A percentile compares a stretch with the other conserved stretches of the same genome.
Evolutionary conservation across 345 rosid species (phyloP).

Genomic region (Moringa oleifera): DNA sequence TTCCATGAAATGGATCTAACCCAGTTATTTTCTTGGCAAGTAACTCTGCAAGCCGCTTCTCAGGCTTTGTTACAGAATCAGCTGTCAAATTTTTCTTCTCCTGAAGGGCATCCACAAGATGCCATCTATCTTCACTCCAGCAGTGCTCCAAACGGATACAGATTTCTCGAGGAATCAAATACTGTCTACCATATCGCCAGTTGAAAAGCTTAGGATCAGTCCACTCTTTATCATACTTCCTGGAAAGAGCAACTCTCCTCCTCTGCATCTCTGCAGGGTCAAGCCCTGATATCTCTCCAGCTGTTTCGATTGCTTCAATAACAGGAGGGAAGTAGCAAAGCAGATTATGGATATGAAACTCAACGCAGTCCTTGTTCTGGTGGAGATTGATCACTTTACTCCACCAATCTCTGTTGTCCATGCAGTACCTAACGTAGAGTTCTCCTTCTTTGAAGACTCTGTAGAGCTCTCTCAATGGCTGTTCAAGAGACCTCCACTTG

Average conservation of each 20-base stretch:
- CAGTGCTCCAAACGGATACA: constrained; percentile 50
- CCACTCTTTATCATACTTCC: constrained; percentile 73
- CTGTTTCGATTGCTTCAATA: constrained; percentile 78
- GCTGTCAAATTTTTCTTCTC: constrained; percentile 43
- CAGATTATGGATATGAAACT: constrained; percentile 78
- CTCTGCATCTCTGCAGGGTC: constrained; percentile 80
- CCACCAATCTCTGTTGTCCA: constrained; percentile 84
- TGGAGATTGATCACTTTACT: constrained; percentile 61
- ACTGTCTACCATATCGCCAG: constrained; percentile 77
- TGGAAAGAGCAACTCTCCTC: constrained; percentile 49
- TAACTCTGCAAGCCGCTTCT: constrained; percentile 55
- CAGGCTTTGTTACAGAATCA: constrained; percentile 40
- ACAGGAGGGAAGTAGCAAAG: constrained; percentile 59
- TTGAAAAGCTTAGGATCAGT: constrained; percentile 73
- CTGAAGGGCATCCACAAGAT: constrained; percentile 52
- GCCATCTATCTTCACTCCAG: constrained; percentile 77
- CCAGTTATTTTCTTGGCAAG: constrained; percentile 55
- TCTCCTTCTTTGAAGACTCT: constrained; percentile 89
- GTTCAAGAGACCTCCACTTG: constrained; percentile 90
- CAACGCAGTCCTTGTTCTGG: constrained; percentile 77
- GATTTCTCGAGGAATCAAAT: constrained; percentile 50
- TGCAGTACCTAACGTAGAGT: constrained; percentile 56
- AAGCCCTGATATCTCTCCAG: constrained; percentile 78
- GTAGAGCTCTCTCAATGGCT: constrained; percentile 64
- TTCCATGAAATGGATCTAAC: constrained; percentile 31